Evolutionary conservation across 2,329 filamentous ascomycete genomes (phyloP).

Genomic region (Rosellinia necatrix): DNA sequence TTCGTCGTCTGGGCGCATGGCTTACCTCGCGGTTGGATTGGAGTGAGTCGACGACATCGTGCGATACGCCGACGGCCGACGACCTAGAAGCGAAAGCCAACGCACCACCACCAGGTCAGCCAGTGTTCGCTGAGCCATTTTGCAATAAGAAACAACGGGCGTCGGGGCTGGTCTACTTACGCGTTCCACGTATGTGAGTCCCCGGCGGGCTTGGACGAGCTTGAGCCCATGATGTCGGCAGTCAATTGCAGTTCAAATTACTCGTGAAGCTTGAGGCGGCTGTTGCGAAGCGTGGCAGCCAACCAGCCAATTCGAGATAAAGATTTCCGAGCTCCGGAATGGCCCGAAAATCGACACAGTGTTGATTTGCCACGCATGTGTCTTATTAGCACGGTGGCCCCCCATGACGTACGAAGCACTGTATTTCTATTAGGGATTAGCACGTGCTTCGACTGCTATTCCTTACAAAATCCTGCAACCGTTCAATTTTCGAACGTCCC

Average conservation of each 20-base stretch:
- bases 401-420: neutral
- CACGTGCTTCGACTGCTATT: no score
- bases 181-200: constrained; percentile 58
- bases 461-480: no score
- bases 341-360: constrained; percentile 29
- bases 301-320: constrained; percentile 31
- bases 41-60: constrained; percentile 79
- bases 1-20: neutral
- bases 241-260: constrained; percentile 35
- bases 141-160: neutral
- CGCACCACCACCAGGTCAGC: constrained; percentile 1
- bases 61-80: constrained; percentile 66
- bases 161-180: constrained; percentile 45
- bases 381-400: neutral
- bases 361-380: neutral
- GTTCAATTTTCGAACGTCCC: no score
- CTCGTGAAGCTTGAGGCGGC: constrained; percentile 21
- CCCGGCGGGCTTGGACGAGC: constrained; percentile 58
- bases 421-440: neutral
- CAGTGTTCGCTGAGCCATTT: neutral
- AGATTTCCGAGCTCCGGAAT: constrained; percentile 30
- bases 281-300: constrained; percentile 20
- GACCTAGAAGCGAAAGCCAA: constrained; percentile 36
- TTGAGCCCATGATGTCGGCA: constrained; percentile 58
- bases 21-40: constrained; percentile 85